A percentile compares a stretch with the other conserved stretches of the same genome.
Evolutionary conservation across 2,329 filamentous ascomycete species (phyloP).

Genomic region (Stachybotrys chartarum): DNA sequence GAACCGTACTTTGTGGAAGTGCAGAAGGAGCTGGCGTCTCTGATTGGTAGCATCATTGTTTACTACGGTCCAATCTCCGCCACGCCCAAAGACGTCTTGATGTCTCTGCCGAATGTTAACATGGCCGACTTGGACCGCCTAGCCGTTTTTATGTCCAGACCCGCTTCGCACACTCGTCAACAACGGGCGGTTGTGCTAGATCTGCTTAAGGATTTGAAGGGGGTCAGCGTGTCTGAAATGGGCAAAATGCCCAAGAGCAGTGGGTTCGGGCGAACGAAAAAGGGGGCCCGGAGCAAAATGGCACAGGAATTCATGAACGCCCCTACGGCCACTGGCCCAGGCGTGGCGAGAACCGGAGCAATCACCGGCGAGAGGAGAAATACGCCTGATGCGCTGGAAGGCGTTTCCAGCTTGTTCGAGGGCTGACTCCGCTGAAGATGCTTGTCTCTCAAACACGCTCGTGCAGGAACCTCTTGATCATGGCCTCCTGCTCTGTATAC

Average conservation of each 20-base stretch:
- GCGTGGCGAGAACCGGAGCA: conserved; percentile 17
- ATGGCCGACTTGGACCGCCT: conserved; percentile 59
- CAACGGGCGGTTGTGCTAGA: conserved; percentile 79
- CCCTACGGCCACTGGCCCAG: conserved; percentile 24
- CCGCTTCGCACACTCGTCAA: conserved; percentile 57
- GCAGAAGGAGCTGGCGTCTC: conserved; percentile 80
- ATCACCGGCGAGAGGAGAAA: conserved; percentile 20
- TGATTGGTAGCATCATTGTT: conserved; percentile 80
- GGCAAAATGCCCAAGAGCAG: conserved; percentile 65
- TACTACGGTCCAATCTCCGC: conserved; percentile 63
- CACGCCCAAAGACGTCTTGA: conserved; percentile 69
- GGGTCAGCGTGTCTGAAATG: conserved; percentile 88
- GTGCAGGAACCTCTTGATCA: too few relatives aligned
- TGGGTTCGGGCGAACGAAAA: conserved; percentile 24
- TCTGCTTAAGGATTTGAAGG: conserved; percentile 77
- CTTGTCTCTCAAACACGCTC: too few relatives aligned
- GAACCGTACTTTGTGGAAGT: conserved; percentile 96
- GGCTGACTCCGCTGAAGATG: conserved; percentile 10
- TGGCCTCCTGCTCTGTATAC: too few relatives aligned
- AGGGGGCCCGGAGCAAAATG: conserved; percentile 38
- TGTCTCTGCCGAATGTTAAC: conserved; percentile 71
- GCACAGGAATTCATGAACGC: conserved; percentile 59
- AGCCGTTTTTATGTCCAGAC: conserved; percentile 51
- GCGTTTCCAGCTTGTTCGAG: conserved; percentile 46
- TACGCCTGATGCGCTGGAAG: conserved; percentile 46